A percentile compares a stretch with the other conserved stretches of the same genome.
phyloP scores from a whole-genome alignment of 768 basidiomycete genomes.

The Phaffia tasmanica region DNA sequence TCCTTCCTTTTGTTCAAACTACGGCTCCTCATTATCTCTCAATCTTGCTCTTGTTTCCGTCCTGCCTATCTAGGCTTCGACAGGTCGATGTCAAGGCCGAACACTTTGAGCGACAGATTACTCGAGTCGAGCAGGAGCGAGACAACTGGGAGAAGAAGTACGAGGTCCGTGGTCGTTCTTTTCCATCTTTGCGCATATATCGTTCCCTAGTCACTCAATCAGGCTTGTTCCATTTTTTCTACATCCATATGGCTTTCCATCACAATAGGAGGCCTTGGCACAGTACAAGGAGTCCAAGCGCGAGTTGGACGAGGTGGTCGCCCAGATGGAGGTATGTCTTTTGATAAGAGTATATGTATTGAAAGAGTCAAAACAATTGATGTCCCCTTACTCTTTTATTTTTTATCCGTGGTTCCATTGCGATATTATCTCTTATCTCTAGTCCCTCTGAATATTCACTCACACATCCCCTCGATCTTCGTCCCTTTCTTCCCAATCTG shows the following conservation, averaged over 20 bases:
- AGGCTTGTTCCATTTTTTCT: background rate
- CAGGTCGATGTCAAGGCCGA: constrained; percentile 98
- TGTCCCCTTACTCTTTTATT: too few species aligned
- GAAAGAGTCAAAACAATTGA: too few species aligned
- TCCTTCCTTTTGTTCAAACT: constrained; percentile 7
- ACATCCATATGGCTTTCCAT: background rate
- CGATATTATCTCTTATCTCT: too few species aligned
- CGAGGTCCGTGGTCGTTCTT: constrained; percentile 52
- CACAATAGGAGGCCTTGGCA: constrained; percentile 51
- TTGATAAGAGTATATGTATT: background rate
- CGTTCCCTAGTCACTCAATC: background rate
- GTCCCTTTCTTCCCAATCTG: too few species aligned
- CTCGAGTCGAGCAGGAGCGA: constrained; percentile 76
- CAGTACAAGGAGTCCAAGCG: constrained; percentile 64
- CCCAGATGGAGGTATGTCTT: constrained; percentile 50
- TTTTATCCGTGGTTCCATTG: too few species aligned
- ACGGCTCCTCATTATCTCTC: background rate
- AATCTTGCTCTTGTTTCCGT: background rate
- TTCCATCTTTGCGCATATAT: background rate
- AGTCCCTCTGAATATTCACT: too few species aligned
- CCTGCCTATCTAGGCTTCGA: constrained; percentile 54
- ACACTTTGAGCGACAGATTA: constrained; percentile 87
- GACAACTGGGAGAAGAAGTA: constrained; percentile 89
- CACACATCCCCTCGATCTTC: too few species aligned
- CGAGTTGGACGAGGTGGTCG: constrained; percentile 73